phyloP scores from a whole-genome alignment of 108 stramenopile genomes.

The Skeletonema menzelii region DNA sequence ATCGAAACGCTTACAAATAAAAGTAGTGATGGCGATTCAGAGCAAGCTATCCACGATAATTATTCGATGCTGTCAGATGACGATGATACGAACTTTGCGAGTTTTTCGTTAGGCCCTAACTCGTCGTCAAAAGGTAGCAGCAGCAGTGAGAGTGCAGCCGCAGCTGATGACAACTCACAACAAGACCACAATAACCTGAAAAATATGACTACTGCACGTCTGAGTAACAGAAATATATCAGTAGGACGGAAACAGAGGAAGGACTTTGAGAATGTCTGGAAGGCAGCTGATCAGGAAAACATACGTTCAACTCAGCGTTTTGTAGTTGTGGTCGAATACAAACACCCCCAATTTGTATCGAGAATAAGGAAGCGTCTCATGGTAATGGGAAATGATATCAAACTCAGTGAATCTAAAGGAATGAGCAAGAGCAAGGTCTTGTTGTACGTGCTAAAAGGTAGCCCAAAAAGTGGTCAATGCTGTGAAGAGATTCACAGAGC shows the following conservation, averaged over 20 bases:
- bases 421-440: not conserved
- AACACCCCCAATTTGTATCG: not conserved
- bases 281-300: not conserved
- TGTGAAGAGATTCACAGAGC: conserved; percentile 9
- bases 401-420: not conserved
- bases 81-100: not conserved
- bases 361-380: not conserved
- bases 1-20: conserved; percentile 1
- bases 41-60: not conserved
- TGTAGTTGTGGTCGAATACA: not conserved
- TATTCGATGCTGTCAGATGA: not conserved
- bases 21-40: not conserved
- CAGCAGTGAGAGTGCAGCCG: not conserved
- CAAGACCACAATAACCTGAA: not conserved
- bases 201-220: not conserved
- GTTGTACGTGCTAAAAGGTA: conserved; percentile 1
- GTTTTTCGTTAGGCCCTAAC: not conserved
- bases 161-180: not conserved
- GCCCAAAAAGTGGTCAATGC: conserved; percentile 11
- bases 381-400: not conserved
- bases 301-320: not conserved
- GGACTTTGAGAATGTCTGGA: not conserved
- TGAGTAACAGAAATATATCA: not conserved
- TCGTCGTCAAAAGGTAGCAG: not conserved
- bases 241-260: not conserved